Base-by-base conservation (phyloP, 768 basidiomycete species). In the Hericium alpestre region DNA sequence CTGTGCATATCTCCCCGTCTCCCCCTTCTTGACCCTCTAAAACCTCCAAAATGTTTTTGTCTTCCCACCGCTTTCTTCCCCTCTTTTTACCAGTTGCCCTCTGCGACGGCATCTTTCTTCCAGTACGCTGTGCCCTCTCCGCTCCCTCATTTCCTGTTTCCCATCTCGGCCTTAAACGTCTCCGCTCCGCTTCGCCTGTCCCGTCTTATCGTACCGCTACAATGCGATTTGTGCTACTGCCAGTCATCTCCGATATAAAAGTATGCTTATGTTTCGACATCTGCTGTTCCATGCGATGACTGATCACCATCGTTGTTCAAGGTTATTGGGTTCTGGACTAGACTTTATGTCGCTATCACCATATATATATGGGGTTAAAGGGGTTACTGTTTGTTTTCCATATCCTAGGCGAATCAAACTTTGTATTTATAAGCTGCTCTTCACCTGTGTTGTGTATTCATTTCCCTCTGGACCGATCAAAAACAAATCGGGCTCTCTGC, bases 191-290 rank as follows among this genome's bases (percentile, higher is more conserved):
- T 23, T 32, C 53, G 16, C 3, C 18, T 27, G 54, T 56, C 40
- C 50, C 51, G 57, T 27, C 57, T 48, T 61, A 63, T 53, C 61
- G 60, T 63, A 63, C 61, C 58, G 60, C 57, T 56, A 47, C 51
- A 48, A 57, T 59, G 61, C 61, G 59, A 61, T 61, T 58, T 57
- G 56, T 62, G 53, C 60, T 61, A 61, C 55, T 58, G 59, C 59
- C 55, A 43, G 56, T 55, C 37, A 15, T 57, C 57, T 55, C 50
- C 50, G 50, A 46, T 59, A 38, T 51, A 55, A 58, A 63, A 58
- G 55, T 56, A 53, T 51, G 49, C 49, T 15, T 51, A 43, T n/a
- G 20, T 54, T 15, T 43, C 13, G 38, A 40, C 18, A n/a, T 25
- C 38, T 53, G 52, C 52, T 38, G 13, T 38, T 27, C 12, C 22